A percentile compares a stretch with the other conserved stretches of the same genome.
Evolutionary conservation across 1,284 basidiomycete species (phyloP).

Genomic region (Fomitopsis betulina): DNA sequence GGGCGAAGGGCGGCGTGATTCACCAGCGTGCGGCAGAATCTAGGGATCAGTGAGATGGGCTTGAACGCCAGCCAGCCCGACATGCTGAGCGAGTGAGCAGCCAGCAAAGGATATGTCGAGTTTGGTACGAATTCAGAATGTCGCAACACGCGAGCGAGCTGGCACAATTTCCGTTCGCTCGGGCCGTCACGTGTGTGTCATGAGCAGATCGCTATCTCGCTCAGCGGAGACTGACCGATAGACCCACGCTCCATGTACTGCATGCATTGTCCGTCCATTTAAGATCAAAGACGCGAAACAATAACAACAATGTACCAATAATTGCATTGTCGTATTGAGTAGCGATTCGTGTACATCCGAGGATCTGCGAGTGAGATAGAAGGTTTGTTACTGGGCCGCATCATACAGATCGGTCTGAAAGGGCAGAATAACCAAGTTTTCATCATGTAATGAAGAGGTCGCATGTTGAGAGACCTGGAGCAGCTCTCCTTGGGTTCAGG

Average conservation of each 20-base stretch:
- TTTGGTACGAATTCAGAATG: background rate
- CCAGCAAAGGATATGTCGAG: background rate
- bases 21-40: slow-evolving; percentile 33
- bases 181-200: background rate
- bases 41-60: background rate
- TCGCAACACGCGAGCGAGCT: background rate
- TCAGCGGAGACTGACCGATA: background rate
- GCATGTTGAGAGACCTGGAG: too few species aligned
- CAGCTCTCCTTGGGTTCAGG: too few species aligned
- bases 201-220: slow-evolving; percentile 1
- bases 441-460: too few species aligned
- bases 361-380: background rate
- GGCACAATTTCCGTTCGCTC: background rate
- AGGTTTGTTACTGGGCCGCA: background rate
- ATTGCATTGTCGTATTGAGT: background rate
- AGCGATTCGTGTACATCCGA: background rate
- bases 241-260: background rate
- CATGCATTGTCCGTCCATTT: background rate
- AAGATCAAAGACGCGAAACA: background rate
- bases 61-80: slow-evolving; percentile 1
- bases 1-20: slow-evolving; percentile 34
- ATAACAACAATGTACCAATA: background rate
- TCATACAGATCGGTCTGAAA: background rate
- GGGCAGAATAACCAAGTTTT: too few species aligned
- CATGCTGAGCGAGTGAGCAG: background rate